Evolutionary conservation across 1,284 basidiomycete species (phyloP).

Genomic region (Irpex lacteus): DNA sequence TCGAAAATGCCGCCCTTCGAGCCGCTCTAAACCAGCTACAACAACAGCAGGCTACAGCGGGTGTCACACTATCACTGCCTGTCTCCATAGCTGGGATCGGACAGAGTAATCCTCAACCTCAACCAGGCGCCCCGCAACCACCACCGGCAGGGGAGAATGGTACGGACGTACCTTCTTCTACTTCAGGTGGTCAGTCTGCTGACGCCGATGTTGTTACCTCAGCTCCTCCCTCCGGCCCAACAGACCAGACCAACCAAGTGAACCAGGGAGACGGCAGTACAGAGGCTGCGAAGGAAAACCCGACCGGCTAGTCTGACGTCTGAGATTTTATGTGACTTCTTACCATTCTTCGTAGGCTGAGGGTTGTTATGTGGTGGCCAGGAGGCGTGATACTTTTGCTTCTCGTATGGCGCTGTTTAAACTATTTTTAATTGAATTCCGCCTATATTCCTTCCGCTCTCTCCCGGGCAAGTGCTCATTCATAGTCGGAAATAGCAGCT

Average conservation of each 20-base stretch:
- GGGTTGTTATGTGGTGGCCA: not conserved
- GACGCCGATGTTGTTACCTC: not conserved
- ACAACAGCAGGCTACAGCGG: constrained; percentile 2
- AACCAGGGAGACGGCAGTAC: not conserved
- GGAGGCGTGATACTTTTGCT: not conserved
- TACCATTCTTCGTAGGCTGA: not conserved
- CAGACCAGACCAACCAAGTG: not conserved
- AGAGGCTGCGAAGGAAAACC: not conserved
- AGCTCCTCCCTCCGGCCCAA: not conserved
- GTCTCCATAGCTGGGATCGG: not conserved
- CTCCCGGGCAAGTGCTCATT: not conserved
- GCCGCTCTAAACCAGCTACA: constrained; percentile 44
- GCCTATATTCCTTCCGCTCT: not conserved
- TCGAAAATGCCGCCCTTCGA: constrained; percentile 70
- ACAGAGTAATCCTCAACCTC: not conserved
- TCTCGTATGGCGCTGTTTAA: not conserved
- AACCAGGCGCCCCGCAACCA: not conserved
- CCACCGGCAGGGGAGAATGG: not conserved
- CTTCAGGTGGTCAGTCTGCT: not conserved
- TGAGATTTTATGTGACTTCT: not conserved
- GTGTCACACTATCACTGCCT: not conserved
- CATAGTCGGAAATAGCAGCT: too few relatives aligned
- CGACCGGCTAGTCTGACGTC: not conserved
- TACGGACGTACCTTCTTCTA: not conserved
- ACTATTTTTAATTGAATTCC: not conserved